These are phyloP conservation scores for Nicotiana otophora DNA, from an alignment of 257 asterid genomes.

Conservation along the genomic window DNA sequence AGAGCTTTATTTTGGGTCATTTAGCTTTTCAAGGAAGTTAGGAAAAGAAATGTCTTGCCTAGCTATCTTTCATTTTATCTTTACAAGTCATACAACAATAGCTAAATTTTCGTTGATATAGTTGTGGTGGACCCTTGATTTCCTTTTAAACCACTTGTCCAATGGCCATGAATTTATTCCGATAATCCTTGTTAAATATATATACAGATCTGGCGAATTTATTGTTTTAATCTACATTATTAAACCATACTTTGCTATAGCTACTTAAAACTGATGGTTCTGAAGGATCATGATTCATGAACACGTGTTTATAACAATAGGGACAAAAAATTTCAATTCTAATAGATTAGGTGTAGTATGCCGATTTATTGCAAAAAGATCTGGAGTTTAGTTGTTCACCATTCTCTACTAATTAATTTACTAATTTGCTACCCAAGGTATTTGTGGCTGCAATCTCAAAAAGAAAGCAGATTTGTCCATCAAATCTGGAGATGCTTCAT, in stretches of 20 bases:
- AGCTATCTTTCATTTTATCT: not conserved
- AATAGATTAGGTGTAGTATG: no score
- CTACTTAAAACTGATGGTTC: not conserved
- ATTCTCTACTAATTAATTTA: not conserved
- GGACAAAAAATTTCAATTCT: no score
- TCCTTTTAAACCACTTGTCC: not conserved
- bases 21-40: not conserved
- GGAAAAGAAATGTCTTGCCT: not conserved
- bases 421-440: conserved; percentile 24
- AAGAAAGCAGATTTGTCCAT: conserved; percentile 64
- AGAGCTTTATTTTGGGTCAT: not conserved
- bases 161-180: not conserved
- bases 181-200: not conserved
- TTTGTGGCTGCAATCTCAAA: conserved; percentile 68
- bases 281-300: no score
- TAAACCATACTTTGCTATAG: not conserved
- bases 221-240: not conserved
- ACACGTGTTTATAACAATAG: no score
- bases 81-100: conserved; percentile 3
- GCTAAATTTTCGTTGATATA: not conserved
- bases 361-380: not conserved
- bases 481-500: conserved; percentile 54
- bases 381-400: not conserved
- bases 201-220: not conserved
- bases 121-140: not conserved